Conservation (phyloP, 2,329 filamentous ascomycete genomes). For the Aspergillus niger region DNA sequence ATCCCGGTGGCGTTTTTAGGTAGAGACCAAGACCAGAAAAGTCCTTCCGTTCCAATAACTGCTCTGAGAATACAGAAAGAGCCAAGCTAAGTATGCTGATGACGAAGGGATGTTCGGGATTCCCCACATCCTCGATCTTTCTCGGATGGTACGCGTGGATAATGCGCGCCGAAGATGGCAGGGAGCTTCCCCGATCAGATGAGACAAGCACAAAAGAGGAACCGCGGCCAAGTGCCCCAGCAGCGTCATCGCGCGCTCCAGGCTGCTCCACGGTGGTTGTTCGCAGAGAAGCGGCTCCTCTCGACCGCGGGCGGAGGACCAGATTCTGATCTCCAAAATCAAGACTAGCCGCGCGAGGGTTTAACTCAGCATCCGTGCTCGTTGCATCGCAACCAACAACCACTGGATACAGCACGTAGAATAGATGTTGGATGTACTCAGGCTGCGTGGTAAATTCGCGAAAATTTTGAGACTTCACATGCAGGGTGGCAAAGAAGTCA, state of each 20-base stretch:
- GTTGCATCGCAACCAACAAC: constrained; percentile 84
- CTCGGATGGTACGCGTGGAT: constrained; percentile 64
- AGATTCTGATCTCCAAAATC: constrained; percentile 86
- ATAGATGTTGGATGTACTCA: constrained; percentile 76
- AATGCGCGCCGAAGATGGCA: constrained; percentile 63
- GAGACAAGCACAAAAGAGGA: constrained; percentile 92
- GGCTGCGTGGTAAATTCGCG: constrained; percentile 79
- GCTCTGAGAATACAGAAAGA: constrained; percentile 78
- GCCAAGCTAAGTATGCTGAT: constrained; percentile 77
- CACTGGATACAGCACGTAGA: constrained; percentile 81
- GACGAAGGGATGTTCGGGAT: constrained; percentile 68
- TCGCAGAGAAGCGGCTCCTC: constrained; percentile 68
- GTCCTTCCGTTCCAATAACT: constrained; percentile 82
- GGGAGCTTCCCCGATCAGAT: constrained; percentile 62
- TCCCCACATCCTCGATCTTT: constrained; percentile 49
- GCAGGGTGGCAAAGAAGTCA: constrained; percentile 76
- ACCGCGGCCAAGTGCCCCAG: constrained; percentile 70
- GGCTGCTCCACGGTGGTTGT: constrained; percentile 64
- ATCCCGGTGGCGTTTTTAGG: constrained; percentile 85
- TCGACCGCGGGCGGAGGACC: constrained; percentile 73
- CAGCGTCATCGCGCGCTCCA: constrained; percentile 49
- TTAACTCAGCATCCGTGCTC: constrained; percentile 80
- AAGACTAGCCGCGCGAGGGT: constrained; percentile 75
- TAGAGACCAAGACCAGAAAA: constrained; percentile 86
- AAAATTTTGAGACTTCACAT: constrained; percentile 74